Base-by-base conservation (phyloP, 306 rosid genomes). In the Leucaena leucocephala region DNA sequence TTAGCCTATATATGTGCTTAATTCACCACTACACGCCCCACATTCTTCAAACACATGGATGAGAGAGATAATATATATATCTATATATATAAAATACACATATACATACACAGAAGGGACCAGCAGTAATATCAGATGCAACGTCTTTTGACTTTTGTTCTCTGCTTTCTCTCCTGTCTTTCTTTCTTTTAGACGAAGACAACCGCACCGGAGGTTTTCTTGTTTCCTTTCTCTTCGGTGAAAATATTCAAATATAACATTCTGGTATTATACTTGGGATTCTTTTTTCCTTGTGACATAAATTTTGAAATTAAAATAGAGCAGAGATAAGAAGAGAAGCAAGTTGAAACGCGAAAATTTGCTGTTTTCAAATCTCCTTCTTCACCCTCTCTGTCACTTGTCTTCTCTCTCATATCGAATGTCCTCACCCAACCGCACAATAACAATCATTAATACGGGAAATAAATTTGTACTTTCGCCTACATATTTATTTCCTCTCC, bases 391-490 rank as follows among this genome's bases (percentile, higher is more conserved):
- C 59, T 63, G 72, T 9, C 79, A 64, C 59, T 45, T 9, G 62
- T 40, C 76, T 69, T 82, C 87, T 86, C 90, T 80, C 85, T 81
- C 90, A 71, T 64, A 81, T 72, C 87, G 78, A 83, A 85, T 81
- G 84, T 62, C 81, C 55, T 78, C 75, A 78, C 78, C 89, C 90
- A 84, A 88, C 92, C 81, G 44, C 84, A 78, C 82, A 54, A 76
- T 78, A 66, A 59, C 70, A 83, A 75, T 79, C 86, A 87, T 84
- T 75, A 82, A 87, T 80, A 75, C 64, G 43, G 33, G 67, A 80
- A 85, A 67, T 85, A 75, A 87, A 87, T 83, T 44, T 74, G 82
- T 71, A 7, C 69, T 66, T 34, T 9, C 35, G 7, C 39, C 8
- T 65, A 65, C 61, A 70, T 71, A 63, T 66, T 63, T 40, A 63